Conservation (phyloP, 305 asterid genomes). For the Petunia hybrid region DNA sequence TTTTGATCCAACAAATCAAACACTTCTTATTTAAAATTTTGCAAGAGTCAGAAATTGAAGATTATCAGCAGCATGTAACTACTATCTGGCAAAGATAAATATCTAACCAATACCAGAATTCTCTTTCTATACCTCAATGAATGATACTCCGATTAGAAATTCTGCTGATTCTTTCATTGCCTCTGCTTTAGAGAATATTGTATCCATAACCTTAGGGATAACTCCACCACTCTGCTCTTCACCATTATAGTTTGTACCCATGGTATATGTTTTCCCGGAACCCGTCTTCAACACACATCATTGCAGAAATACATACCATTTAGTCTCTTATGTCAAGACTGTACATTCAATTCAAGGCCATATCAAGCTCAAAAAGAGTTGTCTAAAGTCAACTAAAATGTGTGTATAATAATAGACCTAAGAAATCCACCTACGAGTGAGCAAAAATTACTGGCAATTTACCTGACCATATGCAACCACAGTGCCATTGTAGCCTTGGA, state of each 20-base stretch:
- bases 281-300: constrained; percentile 67
- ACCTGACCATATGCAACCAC: constrained; percentile 99
- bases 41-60: constrained; percentile 29
- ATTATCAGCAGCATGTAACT: background rate
- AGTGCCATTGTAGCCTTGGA: constrained; percentile 91
- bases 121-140: constrained; percentile 72
- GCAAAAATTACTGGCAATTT: background rate
- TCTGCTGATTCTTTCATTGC: constrained; percentile 68
- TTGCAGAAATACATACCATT: too few relatives aligned
- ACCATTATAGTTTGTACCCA: constrained; percentile 99
- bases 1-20: constrained; percentile 80
- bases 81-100: constrained; percentile 8
- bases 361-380: constrained; percentile 21
- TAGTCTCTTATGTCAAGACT: background rate
- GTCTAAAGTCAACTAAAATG: background rate
- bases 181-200: constrained; percentile 75
- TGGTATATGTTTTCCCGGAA: constrained; percentile 97
- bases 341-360: constrained; percentile 25
- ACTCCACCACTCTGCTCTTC: constrained; percentile 77
- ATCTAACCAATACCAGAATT: background rate
- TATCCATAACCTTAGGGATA: constrained; percentile 87
- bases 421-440: background rate
- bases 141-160: constrained; percentile 83
- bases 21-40: constrained; percentile 97
- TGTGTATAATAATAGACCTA: background rate